Evolutionary conservation across 768 basidiomycete species (phyloP).

Genomic region (Phlebiopsis flavidoalba): DNA sequence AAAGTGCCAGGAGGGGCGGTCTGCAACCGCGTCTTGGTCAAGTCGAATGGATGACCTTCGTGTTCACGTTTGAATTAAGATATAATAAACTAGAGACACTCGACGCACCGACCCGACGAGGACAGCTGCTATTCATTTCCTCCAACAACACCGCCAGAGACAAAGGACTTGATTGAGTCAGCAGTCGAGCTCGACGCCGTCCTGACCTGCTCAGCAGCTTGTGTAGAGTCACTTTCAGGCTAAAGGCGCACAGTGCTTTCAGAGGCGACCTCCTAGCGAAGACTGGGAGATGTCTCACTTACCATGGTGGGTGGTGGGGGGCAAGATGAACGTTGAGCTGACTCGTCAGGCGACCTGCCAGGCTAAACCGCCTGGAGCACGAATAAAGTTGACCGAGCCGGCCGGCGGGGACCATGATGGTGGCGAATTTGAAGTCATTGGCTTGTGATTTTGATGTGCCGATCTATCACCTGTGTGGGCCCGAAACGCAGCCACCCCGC

Average conservation of each 20-base stretch:
- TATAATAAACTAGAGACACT: background rate
- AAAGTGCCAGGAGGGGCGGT: slow-evolving; percentile 85
- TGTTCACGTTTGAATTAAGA: background rate
- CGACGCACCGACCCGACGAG: slow-evolving; percentile 88
- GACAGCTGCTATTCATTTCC: slow-evolving; percentile 81
- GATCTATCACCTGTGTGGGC: slow-evolving; percentile 7
- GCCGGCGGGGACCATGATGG: background rate
- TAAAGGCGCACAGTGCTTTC: background rate
- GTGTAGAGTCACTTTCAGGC: slow-evolving; percentile 18
- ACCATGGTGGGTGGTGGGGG: slow-evolving; percentile 5
- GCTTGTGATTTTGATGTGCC: slow-evolving; percentile 13
- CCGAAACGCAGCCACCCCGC: background rate
- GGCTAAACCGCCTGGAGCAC: background rate
- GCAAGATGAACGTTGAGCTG: background rate
- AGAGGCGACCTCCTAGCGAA: background rate
- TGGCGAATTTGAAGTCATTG: slow-evolving; percentile 7
- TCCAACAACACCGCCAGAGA: slow-evolving; percentile 90
- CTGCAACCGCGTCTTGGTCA: slow-evolving; percentile 94
- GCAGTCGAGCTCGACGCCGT: slow-evolving; percentile 19
- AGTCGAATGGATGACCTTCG: slow-evolving; percentile 93
- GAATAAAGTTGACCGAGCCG: background rate
- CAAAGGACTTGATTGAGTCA: slow-evolving; percentile 72
- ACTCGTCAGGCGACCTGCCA: background rate
- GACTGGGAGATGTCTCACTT: background rate
- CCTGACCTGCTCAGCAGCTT: slow-evolving; percentile 16